These are phyloP conservation scores for Zygotorulaspora florentina DNA, from an alignment of 805 yeast genomes.

Conservation along the genomic window DNA sequence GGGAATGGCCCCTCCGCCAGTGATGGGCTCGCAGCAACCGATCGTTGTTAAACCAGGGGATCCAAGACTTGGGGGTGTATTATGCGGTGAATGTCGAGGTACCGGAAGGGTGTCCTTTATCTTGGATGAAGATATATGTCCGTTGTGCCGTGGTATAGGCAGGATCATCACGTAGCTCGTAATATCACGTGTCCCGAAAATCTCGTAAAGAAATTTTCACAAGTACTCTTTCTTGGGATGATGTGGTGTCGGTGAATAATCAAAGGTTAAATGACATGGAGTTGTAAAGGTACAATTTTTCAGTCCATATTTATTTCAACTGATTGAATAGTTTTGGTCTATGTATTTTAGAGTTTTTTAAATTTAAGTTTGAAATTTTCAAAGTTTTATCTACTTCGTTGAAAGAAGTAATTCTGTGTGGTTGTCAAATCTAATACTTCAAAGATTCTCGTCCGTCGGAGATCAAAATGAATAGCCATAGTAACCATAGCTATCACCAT, in stretches of 20 bases:
- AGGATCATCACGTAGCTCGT: conserved; percentile 36
- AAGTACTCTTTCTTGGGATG: not conserved
- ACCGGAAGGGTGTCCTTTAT: conserved; percentile 52
- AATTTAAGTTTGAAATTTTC: not conserved
- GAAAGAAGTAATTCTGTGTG: not conserved
- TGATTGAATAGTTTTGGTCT: not conserved
- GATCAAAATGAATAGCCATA: not conserved
- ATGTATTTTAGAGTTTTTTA: not conserved
- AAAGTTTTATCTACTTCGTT: not conserved
- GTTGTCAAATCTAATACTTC: not conserved
- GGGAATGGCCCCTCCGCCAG: conserved; percentile 20
- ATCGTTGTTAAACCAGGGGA: conserved; percentile 68
- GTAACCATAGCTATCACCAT: not conserved
- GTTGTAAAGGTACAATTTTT: not conserved
- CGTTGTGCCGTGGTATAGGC: conserved; percentile 65
- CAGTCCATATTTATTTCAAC: not conserved
- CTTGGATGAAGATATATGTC: conserved; percentile 59
- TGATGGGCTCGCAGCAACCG: conserved; percentile 26
- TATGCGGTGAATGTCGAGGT: conserved; percentile 73
- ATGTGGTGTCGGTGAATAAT: conserved; percentile 6
- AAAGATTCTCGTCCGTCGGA: not conserved
- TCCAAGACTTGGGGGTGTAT: conserved; percentile 65
- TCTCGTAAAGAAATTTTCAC: conserved; percentile 4
- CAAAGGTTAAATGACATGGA: no score
- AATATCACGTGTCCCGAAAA: conserved; percentile 13